Evolutionary conservation across 352 stramenopile genomes (phyloP).

Genomic region (Phytophthora citrophthora): DNA sequence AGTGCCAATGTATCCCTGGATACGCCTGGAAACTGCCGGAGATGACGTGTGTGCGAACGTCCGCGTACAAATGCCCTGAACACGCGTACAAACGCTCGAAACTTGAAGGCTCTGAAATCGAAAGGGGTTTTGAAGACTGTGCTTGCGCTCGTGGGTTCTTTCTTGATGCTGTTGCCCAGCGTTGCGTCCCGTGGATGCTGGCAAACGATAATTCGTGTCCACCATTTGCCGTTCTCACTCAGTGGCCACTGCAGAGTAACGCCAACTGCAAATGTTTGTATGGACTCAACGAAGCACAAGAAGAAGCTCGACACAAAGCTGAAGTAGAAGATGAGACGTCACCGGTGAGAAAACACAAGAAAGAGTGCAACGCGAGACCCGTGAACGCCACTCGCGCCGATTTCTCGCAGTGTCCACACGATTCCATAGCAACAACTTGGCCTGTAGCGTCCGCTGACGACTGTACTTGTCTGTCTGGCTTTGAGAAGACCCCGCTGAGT

Average conservation of each 20-base stretch:
- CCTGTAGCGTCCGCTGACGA: constrained; percentile 44
- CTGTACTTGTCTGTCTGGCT: constrained; percentile 59
- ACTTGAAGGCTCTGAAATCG: constrained; percentile 32
- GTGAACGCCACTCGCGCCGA: constrained; percentile 15
- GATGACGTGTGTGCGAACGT: constrained; percentile 66
- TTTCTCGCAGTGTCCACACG: constrained; percentile 53
- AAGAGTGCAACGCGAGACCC: constrained; percentile 45
- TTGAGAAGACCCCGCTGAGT: constrained; percentile 38
- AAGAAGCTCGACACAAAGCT: constrained; percentile 20
- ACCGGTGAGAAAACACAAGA: constrained; percentile 22
- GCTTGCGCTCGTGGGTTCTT: constrained; percentile 73
- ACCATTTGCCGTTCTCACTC: constrained; percentile 58
- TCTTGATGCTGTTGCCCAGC: constrained; percentile 54
- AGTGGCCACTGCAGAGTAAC: constrained; percentile 81
- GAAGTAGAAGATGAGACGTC: constrained; percentile 21
- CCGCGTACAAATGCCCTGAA: constrained; percentile 63
- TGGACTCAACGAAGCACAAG: constrained; percentile 43
- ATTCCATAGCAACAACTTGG: constrained; percentile 61
- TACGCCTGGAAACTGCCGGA: constrained; percentile 78
- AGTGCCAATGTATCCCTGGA: constrained; percentile 78
- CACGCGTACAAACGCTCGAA: constrained; percentile 55
- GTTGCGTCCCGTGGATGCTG: constrained; percentile 74
- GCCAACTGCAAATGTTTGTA: constrained; percentile 81
- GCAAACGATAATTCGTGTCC: constrained; percentile 73
- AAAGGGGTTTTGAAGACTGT: constrained; percentile 68